Conservation (phyloP, 345 rosid genomes). For the Passiflora organensis region DNA sequence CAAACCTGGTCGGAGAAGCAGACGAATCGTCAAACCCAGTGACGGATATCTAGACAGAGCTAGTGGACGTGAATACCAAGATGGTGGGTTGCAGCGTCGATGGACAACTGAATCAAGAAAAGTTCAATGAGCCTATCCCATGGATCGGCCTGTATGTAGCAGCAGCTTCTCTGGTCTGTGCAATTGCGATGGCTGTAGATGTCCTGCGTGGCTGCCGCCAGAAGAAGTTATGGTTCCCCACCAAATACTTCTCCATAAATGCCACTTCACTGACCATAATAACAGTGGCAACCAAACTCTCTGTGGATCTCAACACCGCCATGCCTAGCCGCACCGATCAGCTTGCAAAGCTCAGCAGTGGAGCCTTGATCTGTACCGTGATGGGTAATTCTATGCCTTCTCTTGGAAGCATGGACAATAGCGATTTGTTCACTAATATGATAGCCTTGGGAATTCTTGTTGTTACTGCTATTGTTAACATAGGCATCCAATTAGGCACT, state of each 20-base stretch:
- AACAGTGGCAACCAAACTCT: slow-evolving; percentile 62
- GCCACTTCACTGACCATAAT: slow-evolving; percentile 74
- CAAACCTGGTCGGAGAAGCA: not conserved
- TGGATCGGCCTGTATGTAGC: slow-evolving; percentile 86
- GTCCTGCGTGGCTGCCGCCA: slow-evolving; percentile 52
- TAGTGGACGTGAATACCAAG: slow-evolving; percentile 23
- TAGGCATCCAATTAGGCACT: slow-evolving; percentile 71
- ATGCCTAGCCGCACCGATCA: slow-evolving; percentile 85
- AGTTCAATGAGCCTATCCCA: slow-evolving; percentile 68
- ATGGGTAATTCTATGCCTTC: slow-evolving; percentile 92
- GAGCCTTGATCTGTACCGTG: slow-evolving; percentile 59
- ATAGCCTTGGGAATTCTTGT: slow-evolving; percentile 73
- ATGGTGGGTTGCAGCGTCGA: slow-evolving; percentile 59
- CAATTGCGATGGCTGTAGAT: slow-evolving; percentile 64
- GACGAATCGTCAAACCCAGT: not conserved
- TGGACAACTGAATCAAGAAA: slow-evolving; percentile 53
- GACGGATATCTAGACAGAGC: not conserved
- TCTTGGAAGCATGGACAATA: slow-evolving; percentile 61
- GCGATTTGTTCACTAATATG: slow-evolving; percentile 48
- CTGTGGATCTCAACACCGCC: slow-evolving; percentile 83
- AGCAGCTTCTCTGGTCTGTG: slow-evolving; percentile 63
- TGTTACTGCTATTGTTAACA: slow-evolving; percentile 57
- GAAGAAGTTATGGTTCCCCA: slow-evolving; percentile 69
- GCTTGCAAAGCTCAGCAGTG: slow-evolving; percentile 81
- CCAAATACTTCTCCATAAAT: slow-evolving; percentile 63